Conservation (phyloP, 805 yeast species). For the Nakazawaea sp. region DNA sequence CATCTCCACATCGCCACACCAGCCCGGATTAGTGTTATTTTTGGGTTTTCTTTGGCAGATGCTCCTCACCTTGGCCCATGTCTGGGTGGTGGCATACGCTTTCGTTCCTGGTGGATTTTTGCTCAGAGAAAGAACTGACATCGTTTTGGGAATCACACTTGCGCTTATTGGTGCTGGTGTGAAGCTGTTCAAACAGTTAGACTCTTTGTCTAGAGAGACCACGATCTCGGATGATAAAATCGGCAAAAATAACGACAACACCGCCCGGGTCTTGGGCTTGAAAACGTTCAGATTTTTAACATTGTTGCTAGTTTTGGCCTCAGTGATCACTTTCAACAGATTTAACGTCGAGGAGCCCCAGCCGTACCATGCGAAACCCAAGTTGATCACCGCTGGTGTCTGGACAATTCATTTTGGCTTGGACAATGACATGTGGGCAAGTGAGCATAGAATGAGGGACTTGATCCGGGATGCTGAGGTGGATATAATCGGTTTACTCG, state of each 20-base stretch:
- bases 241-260: neutral
- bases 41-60: slow-evolving; percentile 43
- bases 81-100: slow-evolving; percentile 97
- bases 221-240: neutral
- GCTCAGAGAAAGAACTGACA: slow-evolving; percentile 82
- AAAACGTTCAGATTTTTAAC: slow-evolving; percentile 6
- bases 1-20: slow-evolving; percentile 46
- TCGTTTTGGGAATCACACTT: slow-evolving; percentile 56
- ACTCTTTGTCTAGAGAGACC: neutral
- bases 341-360: slow-evolving; percentile 54
- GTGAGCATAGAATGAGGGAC: slow-evolving; percentile 83
- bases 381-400: slow-evolving; percentile 86
- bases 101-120: slow-evolving; percentile 93
- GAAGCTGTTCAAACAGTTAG: neutral
- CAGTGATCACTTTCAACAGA: slow-evolving; percentile 45
- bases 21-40: slow-evolving; percentile 48
- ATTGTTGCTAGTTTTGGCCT: slow-evolving; percentile 2
- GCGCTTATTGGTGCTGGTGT: slow-evolving; percentile 43
- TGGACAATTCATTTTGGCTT: slow-evolving; percentile 98
- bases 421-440: slow-evolving; percentile 97
- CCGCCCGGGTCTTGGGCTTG: neutral
- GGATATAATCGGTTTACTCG: slow-evolving; percentile 86
- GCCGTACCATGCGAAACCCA: slow-evolving; percentile 64
- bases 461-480: slow-evolving; percentile 79
- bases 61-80: slow-evolving; percentile 68